Evolutionary conservation across 78 protist species (phyloP).

Genomic region (slime mould (Dictyostelium discoideum)): dicty_2.7 NC_007088.5:4599001-4599500

Average conservation of each 20-base stretch:
- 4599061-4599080: neutral
- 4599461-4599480: neutral
- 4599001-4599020: neutral
- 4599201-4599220: neutral
- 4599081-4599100: neutral
- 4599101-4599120: neutral
- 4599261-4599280: neutral
- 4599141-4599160: neutral
- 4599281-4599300: neutral
- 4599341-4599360: neutral
- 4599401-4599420: neutral
- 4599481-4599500: neutral
- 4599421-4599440: neutral
- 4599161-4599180: neutral
- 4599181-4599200: neutral
- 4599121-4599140: neutral
- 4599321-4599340: neutral
- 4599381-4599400: neutral
- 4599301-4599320: neutral
- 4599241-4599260: neutral
- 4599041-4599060: neutral
- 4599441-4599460: neutral
- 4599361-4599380: neutral
- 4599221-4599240: neutral
- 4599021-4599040: neutral